Base-by-base conservation (phyloP, 768 basidiomycete species). In the Mycena vitilis region DNA sequence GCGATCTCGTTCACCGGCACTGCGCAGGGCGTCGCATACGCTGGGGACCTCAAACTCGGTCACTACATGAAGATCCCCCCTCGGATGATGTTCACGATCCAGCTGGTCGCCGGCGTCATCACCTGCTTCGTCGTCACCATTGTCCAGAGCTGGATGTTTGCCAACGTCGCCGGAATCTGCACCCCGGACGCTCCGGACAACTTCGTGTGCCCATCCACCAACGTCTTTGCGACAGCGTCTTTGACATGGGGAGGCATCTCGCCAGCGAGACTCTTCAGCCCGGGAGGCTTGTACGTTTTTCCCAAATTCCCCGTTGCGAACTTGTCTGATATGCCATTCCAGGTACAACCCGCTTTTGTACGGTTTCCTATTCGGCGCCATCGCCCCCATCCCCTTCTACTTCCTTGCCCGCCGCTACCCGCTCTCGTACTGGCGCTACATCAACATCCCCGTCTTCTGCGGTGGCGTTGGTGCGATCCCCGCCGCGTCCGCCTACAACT, bases 11-110 rank as follows among this genome's bases (percentile, higher is more conserved):
- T 83, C 76, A 84, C 86, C 65, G 85, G 88, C 16, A 84, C 86
- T 37, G 78, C 78, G 63, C 92, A 95, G 76, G 89, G 90, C 0
- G 78, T 92, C 66, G 79, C 82, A 23, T 95, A 93, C 74, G 82
- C 89, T 13, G 88, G 88, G 38, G 90, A 94, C 75, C 82, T 95
- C 74, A 96, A 96, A 80, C 86, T 95, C 52, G 94, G 92, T 34
- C 93, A 95, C 77, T 95, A 95, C 81, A 92, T 93, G 91, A 95
- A 96, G 83, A 82, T 95, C 58, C 92, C 93, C 10, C 95, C 94
- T 54, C 88, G 92, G 64, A 81, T 88, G 68, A 92, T 94, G 86
- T 96, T 96, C 81, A 47, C 74, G n/a, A 80, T 87, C 37, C 93
- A 95, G 74, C 79, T 90, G 60, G 77, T 90, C 52, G 85, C 93